Conservation (phyloP, 2,329 filamentous ascomycete species). For the Dactylellina leptospora region DNA sequence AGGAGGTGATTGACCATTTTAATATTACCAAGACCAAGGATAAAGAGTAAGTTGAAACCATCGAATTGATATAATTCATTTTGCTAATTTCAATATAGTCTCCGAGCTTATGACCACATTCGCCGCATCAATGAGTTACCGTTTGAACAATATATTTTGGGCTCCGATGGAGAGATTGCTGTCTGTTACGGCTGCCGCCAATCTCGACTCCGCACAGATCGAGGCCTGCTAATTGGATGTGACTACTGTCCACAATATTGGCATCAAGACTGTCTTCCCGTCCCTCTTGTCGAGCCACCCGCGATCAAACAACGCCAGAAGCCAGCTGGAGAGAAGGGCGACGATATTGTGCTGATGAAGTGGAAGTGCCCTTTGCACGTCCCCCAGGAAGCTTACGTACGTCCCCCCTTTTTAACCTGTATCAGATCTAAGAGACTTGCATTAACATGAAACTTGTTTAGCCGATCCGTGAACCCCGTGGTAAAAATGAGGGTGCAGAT, state of each 20-base stretch:
- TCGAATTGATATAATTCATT: no score
- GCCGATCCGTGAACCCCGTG: constrained; percentile 29
- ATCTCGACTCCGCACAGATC: constrained; percentile 66
- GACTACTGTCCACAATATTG: constrained; percentile 81
- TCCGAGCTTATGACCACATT: constrained; percentile 45
- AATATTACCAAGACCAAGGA: constrained; percentile 63
- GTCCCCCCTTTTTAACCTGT: not conserved
- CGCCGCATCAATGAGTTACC: constrained; percentile 22
- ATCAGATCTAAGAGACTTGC: not conserved
- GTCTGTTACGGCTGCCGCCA: constrained; percentile 79
- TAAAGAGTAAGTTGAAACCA: constrained; percentile 68
- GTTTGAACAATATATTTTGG: constrained; percentile 26
- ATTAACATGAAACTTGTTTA: not conserved
- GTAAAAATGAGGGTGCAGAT: constrained; percentile 26
- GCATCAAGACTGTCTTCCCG: constrained; percentile 83
- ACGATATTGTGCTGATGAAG: constrained; percentile 42
- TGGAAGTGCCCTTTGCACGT: constrained; percentile 47
- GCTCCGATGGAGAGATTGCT: constrained; percentile 71
- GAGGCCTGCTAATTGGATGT: constrained; percentile 81
- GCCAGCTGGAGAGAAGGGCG: constrained; percentile 20
- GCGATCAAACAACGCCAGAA: constrained; percentile 37
- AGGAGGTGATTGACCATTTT: constrained; percentile 65
- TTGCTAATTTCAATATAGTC: constrained; percentile 4
- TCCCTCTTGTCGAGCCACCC: constrained; percentile 31
- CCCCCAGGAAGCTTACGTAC: constrained; percentile 37